Evolutionary conservation across 768 basidiomycete species (phyloP).

Genomic region (Tubosaeta sp.): DNA sequence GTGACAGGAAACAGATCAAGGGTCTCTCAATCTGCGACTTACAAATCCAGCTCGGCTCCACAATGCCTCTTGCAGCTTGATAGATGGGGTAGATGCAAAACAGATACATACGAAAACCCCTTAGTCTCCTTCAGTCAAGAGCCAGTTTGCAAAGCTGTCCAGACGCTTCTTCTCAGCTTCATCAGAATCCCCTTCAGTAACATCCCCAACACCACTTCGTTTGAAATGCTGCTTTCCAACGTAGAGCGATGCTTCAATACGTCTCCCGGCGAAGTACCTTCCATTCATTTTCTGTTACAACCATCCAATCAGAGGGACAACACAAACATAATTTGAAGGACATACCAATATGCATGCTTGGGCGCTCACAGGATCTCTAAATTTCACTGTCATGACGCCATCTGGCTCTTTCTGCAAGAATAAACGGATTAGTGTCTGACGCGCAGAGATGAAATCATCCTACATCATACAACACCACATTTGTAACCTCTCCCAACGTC

Average conservation of each 20-base stretch:
- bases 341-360: slow-evolving; percentile 86
- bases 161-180: slow-evolving; percentile 80
- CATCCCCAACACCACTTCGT: slow-evolving; percentile 68
- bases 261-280: slow-evolving; percentile 82
- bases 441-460: slow-evolving; percentile 28
- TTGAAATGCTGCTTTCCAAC: slow-evolving; percentile 78
- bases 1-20: too few species aligned
- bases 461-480: slow-evolving; percentile 93
- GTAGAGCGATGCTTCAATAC: slow-evolving; percentile 78
- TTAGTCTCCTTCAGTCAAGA: slow-evolving; percentile 75
- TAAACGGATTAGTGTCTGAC: slow-evolving; percentile 2
- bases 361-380: slow-evolving; percentile 87
- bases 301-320: background rate
- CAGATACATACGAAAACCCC: slow-evolving; percentile 4
- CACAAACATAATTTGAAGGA: slow-evolving; percentile 9
- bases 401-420: slow-evolving; percentile 76
- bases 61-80: too few species aligned
- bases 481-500: slow-evolving; percentile 89
- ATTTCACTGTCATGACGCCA: slow-evolving; percentile 95
- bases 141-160: slow-evolving; percentile 86
- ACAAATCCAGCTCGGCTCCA: too few species aligned
- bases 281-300: slow-evolving; percentile 84
- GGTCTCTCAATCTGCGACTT: too few species aligned
- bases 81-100: too few species aligned
- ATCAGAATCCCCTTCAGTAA: slow-evolving; percentile 56